phyloP scores from a whole-genome alignment of 495 filamentous ascomycete species.

The Penicillium macrosclerotiorum region DNA sequence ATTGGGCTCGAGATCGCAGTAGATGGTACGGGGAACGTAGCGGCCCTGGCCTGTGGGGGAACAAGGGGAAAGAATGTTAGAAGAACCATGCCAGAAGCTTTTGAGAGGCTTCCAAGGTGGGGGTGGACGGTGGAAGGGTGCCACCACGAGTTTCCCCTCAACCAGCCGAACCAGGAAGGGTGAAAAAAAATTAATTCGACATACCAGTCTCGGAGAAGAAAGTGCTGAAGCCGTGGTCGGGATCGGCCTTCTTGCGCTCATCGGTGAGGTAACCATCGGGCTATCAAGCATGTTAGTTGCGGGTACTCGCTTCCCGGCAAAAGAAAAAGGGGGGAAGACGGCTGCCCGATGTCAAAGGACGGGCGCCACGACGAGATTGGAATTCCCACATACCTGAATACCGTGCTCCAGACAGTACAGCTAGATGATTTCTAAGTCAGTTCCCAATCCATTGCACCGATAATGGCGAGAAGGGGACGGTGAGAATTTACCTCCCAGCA shows the following conservation, averaged over 20 bases:
- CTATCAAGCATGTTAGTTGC: constrained; percentile 47
- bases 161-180: neutral
- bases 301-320: constrained; percentile 18
- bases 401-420: constrained; percentile 99
- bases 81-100: constrained; percentile 1
- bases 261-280: constrained; percentile 98
- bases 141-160: neutral
- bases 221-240: constrained; percentile 97
- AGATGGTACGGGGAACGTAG: constrained; percentile 98
- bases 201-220: constrained; percentile 99
- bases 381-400: constrained; percentile 75
- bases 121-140: neutral
- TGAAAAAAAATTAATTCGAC: constrained; percentile 13
- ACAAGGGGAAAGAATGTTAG: constrained; percentile 21
- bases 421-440: constrained; percentile 50
- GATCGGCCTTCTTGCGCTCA: constrained; percentile 93
- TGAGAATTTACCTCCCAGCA: constrained; percentile 96
- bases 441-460: constrained; percentile 5
- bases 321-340: constrained; percentile 20
- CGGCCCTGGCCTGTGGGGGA: constrained; percentile 90
- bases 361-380: constrained; percentile 15
- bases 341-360: constrained; percentile 15
- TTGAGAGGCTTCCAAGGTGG: neutral
- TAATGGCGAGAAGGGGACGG: constrained; percentile 12
- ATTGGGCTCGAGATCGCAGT: constrained; percentile 99